These are phyloP conservation scores for Linum trigynum DNA, from an alignment of 345 rosid species.

Conservation along the genomic window DNA sequence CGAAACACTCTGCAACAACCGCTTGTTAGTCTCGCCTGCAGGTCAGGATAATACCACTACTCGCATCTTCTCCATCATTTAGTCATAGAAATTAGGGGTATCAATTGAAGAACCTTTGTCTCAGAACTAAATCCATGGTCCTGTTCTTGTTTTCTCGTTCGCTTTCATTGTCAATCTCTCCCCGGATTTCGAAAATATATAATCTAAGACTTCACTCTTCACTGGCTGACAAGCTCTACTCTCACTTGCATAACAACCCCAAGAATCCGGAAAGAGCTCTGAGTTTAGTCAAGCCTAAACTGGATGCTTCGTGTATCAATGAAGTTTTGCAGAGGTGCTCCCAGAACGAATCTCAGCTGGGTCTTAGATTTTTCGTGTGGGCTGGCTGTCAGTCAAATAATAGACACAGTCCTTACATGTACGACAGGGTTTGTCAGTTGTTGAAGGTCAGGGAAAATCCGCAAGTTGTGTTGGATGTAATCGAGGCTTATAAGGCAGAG, in stretches of 20 bases:
- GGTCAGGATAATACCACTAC: too few relatives aligned
- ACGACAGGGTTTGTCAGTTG: conserved; percentile 50
- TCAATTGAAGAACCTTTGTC: too few relatives aligned
- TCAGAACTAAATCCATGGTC: conserved; percentile 3
- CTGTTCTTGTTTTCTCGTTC: conserved; percentile 8
- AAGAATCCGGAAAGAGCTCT: conserved; percentile 42
- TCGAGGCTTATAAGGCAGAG: conserved; percentile 44
- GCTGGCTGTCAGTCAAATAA: conserved; percentile 56
- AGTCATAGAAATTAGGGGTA: too few relatives aligned
- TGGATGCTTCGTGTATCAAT: conserved; percentile 43
- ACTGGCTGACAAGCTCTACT: conserved; percentile 33
- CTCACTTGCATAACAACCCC: conserved; percentile 29
- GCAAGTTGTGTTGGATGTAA: conserved; percentile 30
- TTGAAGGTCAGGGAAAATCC: conserved; percentile 49
- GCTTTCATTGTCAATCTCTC: conserved; percentile 17
- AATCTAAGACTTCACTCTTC: conserved; percentile 22
- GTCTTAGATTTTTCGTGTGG: conserved; percentile 77
- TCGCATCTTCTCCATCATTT: too few relatives aligned
- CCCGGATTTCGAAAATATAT: conserved; percentile 24
- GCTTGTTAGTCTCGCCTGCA: too few relatives aligned
- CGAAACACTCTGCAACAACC: too few relatives aligned
- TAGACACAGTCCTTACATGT: conserved; percentile 58
- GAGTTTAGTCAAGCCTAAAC: conserved; percentile 26
- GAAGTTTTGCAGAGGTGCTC: conserved; percentile 47
- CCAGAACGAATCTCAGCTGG: conserved; percentile 30